phyloP scores from a whole-genome alignment of 495 filamentous ascomycete species.

The Lepidopterella palustris region DNA sequence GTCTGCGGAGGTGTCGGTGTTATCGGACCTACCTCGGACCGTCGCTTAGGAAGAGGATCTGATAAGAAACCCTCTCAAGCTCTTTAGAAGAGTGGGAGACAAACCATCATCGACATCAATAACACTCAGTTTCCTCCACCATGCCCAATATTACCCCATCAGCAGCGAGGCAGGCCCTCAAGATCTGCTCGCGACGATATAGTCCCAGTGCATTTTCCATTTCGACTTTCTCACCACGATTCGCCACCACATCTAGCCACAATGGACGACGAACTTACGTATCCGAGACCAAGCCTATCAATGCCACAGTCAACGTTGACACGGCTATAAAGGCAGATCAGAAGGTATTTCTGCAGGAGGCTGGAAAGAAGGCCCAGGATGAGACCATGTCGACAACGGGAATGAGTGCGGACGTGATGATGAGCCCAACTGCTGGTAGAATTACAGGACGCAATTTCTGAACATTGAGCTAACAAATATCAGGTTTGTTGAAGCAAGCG shows the following conservation, averaged over 20 bases:
- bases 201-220: conserved; percentile 19
- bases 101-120: conserved; percentile 5
- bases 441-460: not conserved
- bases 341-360: conserved; percentile 66
- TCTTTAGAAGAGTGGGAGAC: not conserved
- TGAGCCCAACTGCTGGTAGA: conserved; percentile 72
- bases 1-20: conserved; percentile 14
- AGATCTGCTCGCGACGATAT: conserved; percentile 50
- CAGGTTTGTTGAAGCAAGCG: conserved; percentile 82
- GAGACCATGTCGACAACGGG: conserved; percentile 52
- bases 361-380: conserved; percentile 53
- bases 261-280: conserved; percentile 62
- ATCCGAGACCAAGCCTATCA: conserved; percentile 69
- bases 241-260: conserved; percentile 42
- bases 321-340: conserved; percentile 78
- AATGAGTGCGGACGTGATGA: conserved; percentile 56
- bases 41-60: conserved; percentile 12
- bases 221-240: conserved; percentile 31
- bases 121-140: conserved; percentile 22
- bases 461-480: conserved; percentile 5
- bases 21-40: too few species aligned
- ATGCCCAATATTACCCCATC: conserved; percentile 70
- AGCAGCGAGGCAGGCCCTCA: conserved; percentile 71
- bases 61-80: not conserved
- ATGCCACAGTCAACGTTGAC: conserved; percentile 77